A percentile compares a stretch with the other conserved stretches of the same genome.
These are phyloP conservation scores for Botrytis pseudocinerea DNA, from an alignment of 2,329 filamentous ascomycete species.

Conservation along the genomic window DNA sequence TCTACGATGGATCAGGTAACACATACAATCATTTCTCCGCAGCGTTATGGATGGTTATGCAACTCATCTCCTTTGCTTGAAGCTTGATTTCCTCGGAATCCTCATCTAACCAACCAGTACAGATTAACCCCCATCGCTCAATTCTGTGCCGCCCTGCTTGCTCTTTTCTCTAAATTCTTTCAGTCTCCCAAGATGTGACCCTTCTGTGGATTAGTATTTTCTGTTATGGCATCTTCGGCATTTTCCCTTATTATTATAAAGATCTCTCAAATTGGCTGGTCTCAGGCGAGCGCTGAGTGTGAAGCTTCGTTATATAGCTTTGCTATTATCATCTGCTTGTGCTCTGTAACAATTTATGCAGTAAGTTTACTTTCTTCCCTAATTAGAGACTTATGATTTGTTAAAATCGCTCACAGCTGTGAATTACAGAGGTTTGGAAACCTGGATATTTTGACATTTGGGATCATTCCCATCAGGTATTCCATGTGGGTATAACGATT, in stretches of 20 bases:
- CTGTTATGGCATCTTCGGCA: background rate
- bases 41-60: background rate
- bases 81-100: background rate
- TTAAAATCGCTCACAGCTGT: background rate
- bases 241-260: background rate
- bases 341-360: background rate
- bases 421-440: conserved; percentile 14
- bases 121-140: background rate
- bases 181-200: background rate
- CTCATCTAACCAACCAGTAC: background rate
- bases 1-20: background rate
- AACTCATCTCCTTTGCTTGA: background rate
- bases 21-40: background rate
- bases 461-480: conserved; percentile 17
- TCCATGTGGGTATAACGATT: conserved; percentile 16
- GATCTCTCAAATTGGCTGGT: background rate
- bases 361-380: background rate
- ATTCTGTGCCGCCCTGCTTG: background rate
- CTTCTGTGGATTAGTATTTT: background rate
- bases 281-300: background rate
- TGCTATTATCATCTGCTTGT: background rate
- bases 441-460: conserved; percentile 16
- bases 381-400: background rate
- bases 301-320: background rate
- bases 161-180: background rate